A percentile compares a stretch with the other conserved stretches of the same genome.
These are phyloP conservation scores for Hansenula lynferdii DNA, from an alignment of 1,139 yeast genomes.

Conservation along the genomic window DNA sequence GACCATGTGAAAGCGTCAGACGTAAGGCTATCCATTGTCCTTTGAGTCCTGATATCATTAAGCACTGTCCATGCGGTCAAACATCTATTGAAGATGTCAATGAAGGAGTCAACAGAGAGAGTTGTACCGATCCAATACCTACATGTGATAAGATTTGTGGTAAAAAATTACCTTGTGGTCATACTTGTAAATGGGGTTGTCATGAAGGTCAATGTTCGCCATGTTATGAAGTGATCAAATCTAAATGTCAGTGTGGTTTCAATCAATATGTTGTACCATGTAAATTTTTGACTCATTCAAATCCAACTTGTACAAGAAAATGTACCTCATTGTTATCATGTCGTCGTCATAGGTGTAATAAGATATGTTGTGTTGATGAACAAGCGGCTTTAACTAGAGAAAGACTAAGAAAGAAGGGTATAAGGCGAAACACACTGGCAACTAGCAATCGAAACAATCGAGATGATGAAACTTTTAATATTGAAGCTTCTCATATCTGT, in stretches of 20 bases:
- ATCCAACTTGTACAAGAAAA: conserved; percentile 65
- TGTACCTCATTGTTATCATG: conserved; percentile 78
- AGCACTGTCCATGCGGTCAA: conserved; percentile 78
- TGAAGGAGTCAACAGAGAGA: conserved; percentile 37
- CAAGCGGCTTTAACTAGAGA: conserved; percentile 60
- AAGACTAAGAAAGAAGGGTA: conserved; percentile 44
- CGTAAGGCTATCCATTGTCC: conserved; percentile 46
- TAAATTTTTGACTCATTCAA: conserved; percentile 44
- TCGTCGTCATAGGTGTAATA: conserved; percentile 72
- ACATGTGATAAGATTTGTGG: conserved; percentile 65
- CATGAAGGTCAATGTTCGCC: conserved; percentile 75
- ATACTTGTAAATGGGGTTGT: conserved; percentile 62
- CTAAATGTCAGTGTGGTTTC: conserved; percentile 32
- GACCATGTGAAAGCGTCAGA: conserved; percentile 50
- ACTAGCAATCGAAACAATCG: conserved; percentile 20
- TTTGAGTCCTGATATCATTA: conserved; percentile 50
- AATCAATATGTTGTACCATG: conserved; percentile 57
- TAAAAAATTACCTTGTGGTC: conserved; percentile 68
- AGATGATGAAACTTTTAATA: conserved; percentile 44
- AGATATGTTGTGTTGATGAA: conserved; percentile 67
- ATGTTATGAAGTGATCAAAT: conserved; percentile 39
- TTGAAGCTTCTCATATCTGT: conserved; percentile 80
- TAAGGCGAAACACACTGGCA: conserved; percentile 33
- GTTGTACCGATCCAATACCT: conserved; percentile 76
- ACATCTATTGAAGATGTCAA: conserved; percentile 32